Evolutionary conservation across 768 basidiomycete species (phyloP), one percentile per base, ranked within the genome.

Genomic region (Tulasnella calospora): DNA sequence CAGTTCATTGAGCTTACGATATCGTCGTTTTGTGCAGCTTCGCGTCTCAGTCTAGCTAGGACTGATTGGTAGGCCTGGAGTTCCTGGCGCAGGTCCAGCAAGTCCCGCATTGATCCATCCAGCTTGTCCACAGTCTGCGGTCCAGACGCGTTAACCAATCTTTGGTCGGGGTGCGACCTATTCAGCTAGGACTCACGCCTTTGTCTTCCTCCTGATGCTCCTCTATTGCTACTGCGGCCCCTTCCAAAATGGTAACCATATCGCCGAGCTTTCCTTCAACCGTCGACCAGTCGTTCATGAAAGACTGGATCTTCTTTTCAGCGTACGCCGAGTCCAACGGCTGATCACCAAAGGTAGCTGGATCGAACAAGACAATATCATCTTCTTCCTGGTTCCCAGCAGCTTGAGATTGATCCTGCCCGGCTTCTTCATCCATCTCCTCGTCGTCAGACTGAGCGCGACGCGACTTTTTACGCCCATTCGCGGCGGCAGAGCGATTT

Each of bases 21-120:
- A 35, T n/a, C 15, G 8, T n/a, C 74, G 12, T 75, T 55, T 27
- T 51, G 38, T 21, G 74, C 74, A 13, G 46, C 46, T 36, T 75
- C 36, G 44, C 51, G 38, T 47, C 27, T 55, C 30, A 47, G 84
- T 70, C 85, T 85, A 93, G 94, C 76, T 9, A 33, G n/a, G n/a
- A 61, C 85, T 36, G 86, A 80, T 77, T 88, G 87, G 80, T 94
- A 90, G 5, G 86, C 84, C 21, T 83, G 84, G 85, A 94, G 89
- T 81, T 91, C 89, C 3, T 87, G 84, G 70, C 89, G 86, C 19
- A 92, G 86, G 81, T 94, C 92, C 33, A 95, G 85, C 3, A 93
- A 85, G 69, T 88, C 86, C 81, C 88, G 90, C 89, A 95, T 92
- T 71, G 91, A 85, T 30, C 71, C 51, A 78, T 96, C 94, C 4